Base-by-base conservation (phyloP, 345 rosid species). In the Pugionium dolabratum region DNA sequence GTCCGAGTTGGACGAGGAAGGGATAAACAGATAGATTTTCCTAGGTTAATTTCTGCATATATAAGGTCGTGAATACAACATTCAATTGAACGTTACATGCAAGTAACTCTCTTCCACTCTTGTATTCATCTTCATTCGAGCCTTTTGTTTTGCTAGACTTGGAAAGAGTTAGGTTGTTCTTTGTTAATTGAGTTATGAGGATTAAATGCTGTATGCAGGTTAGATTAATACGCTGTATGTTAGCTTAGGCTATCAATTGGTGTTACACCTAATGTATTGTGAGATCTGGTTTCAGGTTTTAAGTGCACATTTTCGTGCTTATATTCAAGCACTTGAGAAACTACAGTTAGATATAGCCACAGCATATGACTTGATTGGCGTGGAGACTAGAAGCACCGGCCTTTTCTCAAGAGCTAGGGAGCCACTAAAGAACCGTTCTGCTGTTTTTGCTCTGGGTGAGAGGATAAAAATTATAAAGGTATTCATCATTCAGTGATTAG, bases 301-400 rank as follows among this genome's bases (percentile, higher is more conserved):
- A 67, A 90, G 99, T 83, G 96, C 99, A 52, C 96, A 90, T 83
- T 90, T 94, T 66, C 91, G 93, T 74, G 95, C 97, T 70, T 94
- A 90, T 79, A 94, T 90, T 78, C 96, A 86, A 82, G 99, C 96
- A 11, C 70, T 88, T 73, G 97, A 94, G 79, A 94, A 94, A 71
- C 79, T 94, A 55, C 97, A 94, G 72, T 81, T 94, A 64, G 99
- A 94, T 85, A 94, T 94, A 73, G 99, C 97, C 51, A 84, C 96
- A 70, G 73, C 89, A 62, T 81, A 78, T 69, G 97, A 94, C 83
- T 79, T 94, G 79, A 94, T 94, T 80, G 99, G 99, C 36, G 89
- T 94, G 67, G 99, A 94, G 75, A 82, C 99, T 31, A 80, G 98
- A 81, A 85, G 91, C 76, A 62, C 88, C 0, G 72, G 97, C 67